Conservation (phyloP, 805 yeast genomes). For the Suhomyces tanzawaensis region DNA sequence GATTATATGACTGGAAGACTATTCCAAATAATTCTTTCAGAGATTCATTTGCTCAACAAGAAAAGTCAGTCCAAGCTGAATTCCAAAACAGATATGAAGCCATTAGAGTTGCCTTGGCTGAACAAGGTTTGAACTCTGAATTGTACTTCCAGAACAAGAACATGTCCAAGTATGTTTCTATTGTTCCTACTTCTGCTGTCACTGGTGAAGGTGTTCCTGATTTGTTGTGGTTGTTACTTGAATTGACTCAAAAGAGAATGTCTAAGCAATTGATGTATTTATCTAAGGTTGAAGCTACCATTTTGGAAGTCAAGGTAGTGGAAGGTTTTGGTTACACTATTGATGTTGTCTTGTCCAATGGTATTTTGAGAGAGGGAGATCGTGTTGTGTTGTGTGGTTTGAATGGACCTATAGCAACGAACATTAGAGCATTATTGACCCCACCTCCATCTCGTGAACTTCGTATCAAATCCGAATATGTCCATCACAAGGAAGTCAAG, state of each 20-base stretch:
- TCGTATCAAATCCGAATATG: constrained; percentile 93
- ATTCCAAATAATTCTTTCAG: constrained; percentile 94
- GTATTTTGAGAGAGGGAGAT: constrained; percentile 93
- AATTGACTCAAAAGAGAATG: constrained; percentile 98
- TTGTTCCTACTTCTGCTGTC: constrained; percentile 98
- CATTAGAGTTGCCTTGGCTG: constrained; percentile 88
- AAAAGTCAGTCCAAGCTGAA: constrained; percentile 83
- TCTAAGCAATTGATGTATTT: constrained; percentile 96
- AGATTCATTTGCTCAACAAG: constrained; percentile 83
- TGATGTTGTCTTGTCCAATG: constrained; percentile 96
- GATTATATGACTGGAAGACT: constrained; percentile 91
- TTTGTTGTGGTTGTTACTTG: constrained; percentile 90
- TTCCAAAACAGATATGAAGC: constrained; percentile 83
- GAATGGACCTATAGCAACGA: constrained; percentile 97
- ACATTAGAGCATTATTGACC: constrained; percentile 90
- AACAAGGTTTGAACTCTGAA: constrained; percentile 98
- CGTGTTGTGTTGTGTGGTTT: constrained; percentile 93
- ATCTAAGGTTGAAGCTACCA: constrained; percentile 91
- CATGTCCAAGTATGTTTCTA: constrained; percentile 88
- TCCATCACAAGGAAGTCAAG: constrained; percentile 96
- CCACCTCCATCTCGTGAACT: constrained; percentile 97
- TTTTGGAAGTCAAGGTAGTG: constrained; percentile 94
- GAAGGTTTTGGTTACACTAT: constrained; percentile 99
- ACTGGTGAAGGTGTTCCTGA: constrained; percentile 99
- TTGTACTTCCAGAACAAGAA: constrained; percentile 93